Conservation (phyloP, 306 rosid species). For the Rosa multiflora region DNA sequence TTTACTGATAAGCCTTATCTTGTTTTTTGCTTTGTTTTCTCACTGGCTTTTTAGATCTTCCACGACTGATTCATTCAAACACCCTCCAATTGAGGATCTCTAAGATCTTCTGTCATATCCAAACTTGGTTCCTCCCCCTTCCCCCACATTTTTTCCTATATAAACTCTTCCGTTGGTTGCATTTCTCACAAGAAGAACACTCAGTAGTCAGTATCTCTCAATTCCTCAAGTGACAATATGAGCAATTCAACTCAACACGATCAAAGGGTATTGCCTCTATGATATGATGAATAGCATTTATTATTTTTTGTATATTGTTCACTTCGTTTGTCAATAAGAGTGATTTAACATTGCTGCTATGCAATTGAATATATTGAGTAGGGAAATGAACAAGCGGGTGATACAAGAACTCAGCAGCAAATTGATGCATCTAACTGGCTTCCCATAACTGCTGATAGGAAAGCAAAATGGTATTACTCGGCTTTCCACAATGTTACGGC, state of each 20-base stretch:
- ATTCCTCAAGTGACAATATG: not conserved
- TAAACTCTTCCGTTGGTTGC: not conserved
- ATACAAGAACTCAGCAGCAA: not conserved
- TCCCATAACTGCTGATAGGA: constrained; percentile 35
- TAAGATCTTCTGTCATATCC: not conserved
- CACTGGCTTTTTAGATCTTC: not conserved
- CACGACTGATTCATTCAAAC: constrained; percentile 10
- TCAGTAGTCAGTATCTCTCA: not conserved
- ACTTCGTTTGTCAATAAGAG: not conserved
- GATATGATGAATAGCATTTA: not conserved
- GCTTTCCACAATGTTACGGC: constrained; percentile 45
- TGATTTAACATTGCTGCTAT: not conserved
- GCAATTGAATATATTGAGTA: not conserved
- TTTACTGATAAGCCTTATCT: not conserved
- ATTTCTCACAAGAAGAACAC: not conserved
- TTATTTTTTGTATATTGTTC: not conserved
- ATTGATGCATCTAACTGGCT: constrained; percentile 30
- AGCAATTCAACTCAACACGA: not conserved
- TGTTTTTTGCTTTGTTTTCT: not conserved
- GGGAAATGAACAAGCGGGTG: not conserved
- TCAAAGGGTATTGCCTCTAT: not conserved
- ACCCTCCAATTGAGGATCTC: constrained; percentile 10
- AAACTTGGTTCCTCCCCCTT: no score
- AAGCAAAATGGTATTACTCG: constrained; percentile 46
- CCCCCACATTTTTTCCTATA: not conserved